Base-by-base conservation (phyloP, 2,329 filamentous ascomycete species). In the Dothistroma pini region DNA sequence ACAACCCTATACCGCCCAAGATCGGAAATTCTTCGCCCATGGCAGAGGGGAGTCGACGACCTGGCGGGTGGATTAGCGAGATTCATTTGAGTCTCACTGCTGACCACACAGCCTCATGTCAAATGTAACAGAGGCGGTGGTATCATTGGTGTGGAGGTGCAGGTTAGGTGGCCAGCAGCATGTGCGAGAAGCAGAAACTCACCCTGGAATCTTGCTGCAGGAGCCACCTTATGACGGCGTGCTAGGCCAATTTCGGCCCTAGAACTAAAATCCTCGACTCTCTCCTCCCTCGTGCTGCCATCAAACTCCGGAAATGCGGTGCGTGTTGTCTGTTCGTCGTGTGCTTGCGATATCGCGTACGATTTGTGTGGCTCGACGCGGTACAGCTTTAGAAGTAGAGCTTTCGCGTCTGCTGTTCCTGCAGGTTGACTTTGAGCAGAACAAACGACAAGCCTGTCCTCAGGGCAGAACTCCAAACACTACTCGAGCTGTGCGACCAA, bases 1-100 rank as follows among this genome's bases (percentile, higher is more conserved):
- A 87, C 58, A 89, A 78, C 66, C 83, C 83, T 68, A 83, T 76
- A 62, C 78, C 77, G 56, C 78, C 77, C 62, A 89, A 80, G 64
- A 84, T 76, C 66, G 82, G 82, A 67, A 85, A 85, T 71, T 84
- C 81, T 64, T 78, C 76, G 29, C 56, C 56, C 56, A 58, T 58
- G 38, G 49, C 48, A 34, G 49, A 21, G 31, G 22, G 55, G 47
- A 50, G 47, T 31, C 29, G 56, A 22, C 49, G 56, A 51, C n/a
- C 56, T 58, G 56, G 16, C 11, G 48, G 56, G 47, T 50, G 56
- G 49, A 51, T 58, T 53, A 58, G 32, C 56, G 56, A 58, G 48
- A 58, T 52, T 58, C 56, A 58, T 58, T 53, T 10, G 29, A 31
- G n/a, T 16, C 11, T 53, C 51, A 53, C 51, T 19, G 51, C 51